Percentiles rank a stretch among this genome's conserved stretches.
These are phyloP conservation scores for Amauroascus verrucosus DNA, from an alignment of 2,329 filamentous ascomycete species.

Conservation along the genomic window DNA sequence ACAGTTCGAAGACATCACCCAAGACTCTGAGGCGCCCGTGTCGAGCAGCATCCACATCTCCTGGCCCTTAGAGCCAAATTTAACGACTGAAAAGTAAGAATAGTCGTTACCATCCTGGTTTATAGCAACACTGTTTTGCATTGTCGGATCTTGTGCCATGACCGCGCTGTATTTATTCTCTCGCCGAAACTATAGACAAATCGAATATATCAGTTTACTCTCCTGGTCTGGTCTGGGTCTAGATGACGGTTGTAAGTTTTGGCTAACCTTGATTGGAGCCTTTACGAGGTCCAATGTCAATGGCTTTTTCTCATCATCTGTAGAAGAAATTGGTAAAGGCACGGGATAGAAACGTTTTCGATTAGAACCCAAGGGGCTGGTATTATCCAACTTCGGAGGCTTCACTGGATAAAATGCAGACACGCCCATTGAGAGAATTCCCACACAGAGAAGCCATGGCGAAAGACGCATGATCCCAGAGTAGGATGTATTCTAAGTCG, in stretches of 20 bases:
- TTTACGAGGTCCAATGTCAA: conserved; percentile 32
- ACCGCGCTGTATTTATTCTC: conserved; percentile 42
- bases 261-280: conserved; percentile 20
- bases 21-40: conserved; percentile 56
- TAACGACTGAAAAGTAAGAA: conserved; percentile 45
- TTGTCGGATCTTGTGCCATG: conserved; percentile 30
- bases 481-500: conserved; percentile 6
- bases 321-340: conserved; percentile 10
- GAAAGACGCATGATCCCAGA: conserved; percentile 29
- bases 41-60: conserved; percentile 47
- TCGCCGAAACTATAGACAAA: conserved; percentile 28
- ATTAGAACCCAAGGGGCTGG: conserved; percentile 17
- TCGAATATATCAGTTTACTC: neutral
- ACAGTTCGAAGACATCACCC: conserved; percentile 70
- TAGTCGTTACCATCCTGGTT: conserved; percentile 46
- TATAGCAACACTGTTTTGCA: conserved; percentile 41
- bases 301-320: conserved; percentile 20
- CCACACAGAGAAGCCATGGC: conserved; percentile 27
- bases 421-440: conserved; percentile 27
- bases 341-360: conserved; percentile 13
- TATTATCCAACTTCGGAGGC: conserved; percentile 2
- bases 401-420: conserved; percentile 38
- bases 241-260: neutral
- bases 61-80: conserved; percentile 41
- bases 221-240: neutral